phyloP scores from a whole-genome alignment of 108 stramenopile species.

The Cylindrotheca fusiformis region DNA sequence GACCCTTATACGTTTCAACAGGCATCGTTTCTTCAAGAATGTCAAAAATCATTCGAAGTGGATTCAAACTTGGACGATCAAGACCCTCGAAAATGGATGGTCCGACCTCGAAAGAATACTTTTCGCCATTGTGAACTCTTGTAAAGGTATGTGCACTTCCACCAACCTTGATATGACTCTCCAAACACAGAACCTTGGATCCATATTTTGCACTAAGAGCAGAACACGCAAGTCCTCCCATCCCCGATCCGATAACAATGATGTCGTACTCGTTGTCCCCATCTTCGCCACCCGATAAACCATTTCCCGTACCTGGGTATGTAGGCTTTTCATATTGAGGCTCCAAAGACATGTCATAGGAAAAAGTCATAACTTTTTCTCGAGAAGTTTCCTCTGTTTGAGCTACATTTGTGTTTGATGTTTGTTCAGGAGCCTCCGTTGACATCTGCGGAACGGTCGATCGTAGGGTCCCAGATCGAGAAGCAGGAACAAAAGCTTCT shows the following conservation, averaged over 20 bases:
- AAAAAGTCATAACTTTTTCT: constrained; percentile 88
- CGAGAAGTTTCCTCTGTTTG: constrained; percentile 86
- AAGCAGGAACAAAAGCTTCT: constrained; percentile 12
- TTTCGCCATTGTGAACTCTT: constrained; percentile 83
- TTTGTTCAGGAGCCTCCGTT: constrained; percentile 13
- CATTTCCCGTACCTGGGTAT: constrained; percentile 89
- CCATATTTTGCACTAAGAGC: constrained; percentile 87
- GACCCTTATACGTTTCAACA: constrained; percentile 86
- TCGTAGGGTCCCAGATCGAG: constrained; percentile 1
- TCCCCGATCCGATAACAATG: constrained; percentile 86
- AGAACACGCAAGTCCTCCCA: constrained; percentile 86
- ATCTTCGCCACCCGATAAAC: constrained; percentile 70
- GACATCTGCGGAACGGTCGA: neutral
- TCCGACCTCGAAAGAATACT: constrained; percentile 89
- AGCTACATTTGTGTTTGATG: constrained; percentile 63
- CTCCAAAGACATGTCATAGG: constrained; percentile 87
- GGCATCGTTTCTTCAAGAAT: constrained; percentile 85
- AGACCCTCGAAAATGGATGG: constrained; percentile 89
- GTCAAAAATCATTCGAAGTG: constrained; percentile 89
- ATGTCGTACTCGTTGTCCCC: constrained; percentile 71
- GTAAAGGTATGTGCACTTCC: constrained; percentile 87
- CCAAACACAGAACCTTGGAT: constrained; percentile 65
- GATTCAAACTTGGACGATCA: constrained; percentile 82
- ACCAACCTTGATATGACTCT: constrained; percentile 87
- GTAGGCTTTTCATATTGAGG: constrained; percentile 87